A percentile compares a stretch with the other conserved stretches of the same genome.
phyloP scores from a whole-genome alignment of 2,329 filamentous ascomycete species.

The Xylariaceae sp. region DNA sequence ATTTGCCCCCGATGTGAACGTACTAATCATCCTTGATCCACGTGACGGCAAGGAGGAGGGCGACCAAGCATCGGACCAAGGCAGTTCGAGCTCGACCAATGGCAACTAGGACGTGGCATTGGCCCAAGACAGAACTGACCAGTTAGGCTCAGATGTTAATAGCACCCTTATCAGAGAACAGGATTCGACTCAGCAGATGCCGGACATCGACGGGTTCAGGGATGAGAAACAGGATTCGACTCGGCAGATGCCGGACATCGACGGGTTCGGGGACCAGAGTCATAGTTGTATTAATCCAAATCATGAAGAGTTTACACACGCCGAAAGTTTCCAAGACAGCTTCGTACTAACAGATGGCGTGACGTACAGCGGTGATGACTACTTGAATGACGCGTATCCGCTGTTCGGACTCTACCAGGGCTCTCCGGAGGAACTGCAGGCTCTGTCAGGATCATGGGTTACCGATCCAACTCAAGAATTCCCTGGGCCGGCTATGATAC shows the following conservation, averaged over 20 bases:
- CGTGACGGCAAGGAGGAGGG: not conserved
- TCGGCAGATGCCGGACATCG: no score
- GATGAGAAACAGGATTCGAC: no score
- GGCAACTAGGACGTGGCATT: conserved; percentile 24
- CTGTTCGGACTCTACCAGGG: not conserved
- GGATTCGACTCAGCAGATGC: no score
- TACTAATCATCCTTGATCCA: not conserved
- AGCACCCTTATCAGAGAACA: no score
- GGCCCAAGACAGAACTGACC: conserved; percentile 2
- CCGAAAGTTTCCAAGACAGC: conserved; percentile 12
- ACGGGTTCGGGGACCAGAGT: no score
- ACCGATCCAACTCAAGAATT: not conserved
- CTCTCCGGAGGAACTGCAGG: not conserved
- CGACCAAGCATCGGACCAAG: not conserved
- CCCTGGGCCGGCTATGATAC: no score
- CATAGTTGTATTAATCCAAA: no score
- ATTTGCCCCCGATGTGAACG: not conserved
- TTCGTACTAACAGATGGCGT: conserved; percentile 15
- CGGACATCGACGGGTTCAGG: no score
- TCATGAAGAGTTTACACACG: not conserved
- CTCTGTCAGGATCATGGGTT: not conserved
- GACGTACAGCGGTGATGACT: conserved; percentile 6
- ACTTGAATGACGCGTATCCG: conserved; percentile 12
- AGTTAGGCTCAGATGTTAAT: not conserved
- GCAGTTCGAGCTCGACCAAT: conserved; percentile 12